Conservation (phyloP, 768 basidiomycete genomes). For the Tricholoma bakamatsutake region DNA sequence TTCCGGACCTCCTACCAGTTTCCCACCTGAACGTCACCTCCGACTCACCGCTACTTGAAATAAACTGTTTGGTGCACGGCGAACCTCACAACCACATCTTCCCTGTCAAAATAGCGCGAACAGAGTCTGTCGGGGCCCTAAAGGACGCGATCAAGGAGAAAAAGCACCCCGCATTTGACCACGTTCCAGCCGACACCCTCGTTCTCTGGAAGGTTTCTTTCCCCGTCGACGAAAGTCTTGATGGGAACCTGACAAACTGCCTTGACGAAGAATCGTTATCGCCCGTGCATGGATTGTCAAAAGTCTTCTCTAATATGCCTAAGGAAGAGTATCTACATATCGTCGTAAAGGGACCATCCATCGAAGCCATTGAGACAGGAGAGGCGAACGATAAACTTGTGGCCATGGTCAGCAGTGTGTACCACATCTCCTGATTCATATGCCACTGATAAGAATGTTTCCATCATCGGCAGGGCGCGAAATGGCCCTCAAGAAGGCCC, state of each 20-base stretch:
- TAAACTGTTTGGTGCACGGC: conserved; percentile 2
- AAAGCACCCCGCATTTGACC: neutral
- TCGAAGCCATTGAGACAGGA: neutral
- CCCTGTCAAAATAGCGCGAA: neutral
- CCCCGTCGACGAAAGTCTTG: neutral
- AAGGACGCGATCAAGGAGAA: neutral
- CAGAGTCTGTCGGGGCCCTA: neutral
- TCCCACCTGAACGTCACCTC: neutral
- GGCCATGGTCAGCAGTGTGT: neutral
- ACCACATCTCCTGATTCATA: neutral
- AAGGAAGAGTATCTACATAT: neutral
- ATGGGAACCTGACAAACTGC: neutral
- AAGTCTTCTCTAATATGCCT: neutral
- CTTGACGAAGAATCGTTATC: neutral
- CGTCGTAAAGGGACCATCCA: neutral
- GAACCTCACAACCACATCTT: neutral
- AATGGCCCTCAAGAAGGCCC: conserved; percentile 1
- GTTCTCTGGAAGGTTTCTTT: neutral
- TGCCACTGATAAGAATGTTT: neutral
- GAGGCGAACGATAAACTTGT: neutral
- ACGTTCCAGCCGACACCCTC: neutral
- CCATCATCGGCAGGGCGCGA: neutral
- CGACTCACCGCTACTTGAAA: neutral
- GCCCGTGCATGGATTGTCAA: neutral
- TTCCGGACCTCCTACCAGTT: neutral